Percentiles rank a stretch among this genome's conserved stretches.
phyloP scores from a whole-genome alignment of 2,329 filamentous ascomycete species.

The Orbilia oligospora region DNA sequence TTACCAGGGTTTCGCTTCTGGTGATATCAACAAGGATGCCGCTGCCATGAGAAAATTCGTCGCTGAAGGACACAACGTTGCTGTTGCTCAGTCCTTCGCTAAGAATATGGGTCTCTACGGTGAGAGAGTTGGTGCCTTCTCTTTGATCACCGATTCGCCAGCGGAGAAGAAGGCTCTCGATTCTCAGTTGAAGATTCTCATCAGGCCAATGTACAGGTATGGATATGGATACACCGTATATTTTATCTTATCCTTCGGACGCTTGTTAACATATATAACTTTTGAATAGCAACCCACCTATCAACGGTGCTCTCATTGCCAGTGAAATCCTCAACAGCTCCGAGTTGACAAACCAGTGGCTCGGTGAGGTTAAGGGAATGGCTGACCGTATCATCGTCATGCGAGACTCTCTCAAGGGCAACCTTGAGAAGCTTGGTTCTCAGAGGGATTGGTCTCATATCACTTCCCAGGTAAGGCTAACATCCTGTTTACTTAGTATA shows the following conservation, averaged over 20 bases:
- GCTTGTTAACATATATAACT: background rate
- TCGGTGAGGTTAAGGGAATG: slow-evolving; percentile 92
- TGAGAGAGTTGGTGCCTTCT: slow-evolving; percentile 95
- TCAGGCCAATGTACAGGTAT: slow-evolving; percentile 91
- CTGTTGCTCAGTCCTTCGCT: slow-evolving; percentile 75
- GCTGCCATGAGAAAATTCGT: slow-evolving; percentile 96
- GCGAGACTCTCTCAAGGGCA: slow-evolving; percentile 81
- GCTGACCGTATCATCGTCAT: slow-evolving; percentile 94
- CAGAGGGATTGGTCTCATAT: slow-evolving; percentile 97
- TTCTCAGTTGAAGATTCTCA: slow-evolving; percentile 91
- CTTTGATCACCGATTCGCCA: slow-evolving; percentile 86
- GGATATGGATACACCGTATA: background rate
- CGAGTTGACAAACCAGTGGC: slow-evolving; percentile 88
- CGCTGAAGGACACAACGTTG: slow-evolving; percentile 73
- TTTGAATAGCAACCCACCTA: slow-evolving; percentile 78
- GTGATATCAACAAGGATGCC: slow-evolving; percentile 85
- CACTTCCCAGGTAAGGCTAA: slow-evolving; percentile 78
- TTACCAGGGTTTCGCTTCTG: slow-evolving; percentile 97
- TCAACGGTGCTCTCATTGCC: slow-evolving; percentile 93
- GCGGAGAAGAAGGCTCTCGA: slow-evolving; percentile 76
- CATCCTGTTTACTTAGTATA: background rate
- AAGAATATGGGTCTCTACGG: slow-evolving; percentile 99
- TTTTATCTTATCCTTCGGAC: background rate
- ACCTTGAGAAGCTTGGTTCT: slow-evolving; percentile 86
- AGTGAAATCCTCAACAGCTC: slow-evolving; percentile 86